Evolutionary conservation across 345 rosid species (phyloP), one percentile per base, ranked within the genome.

Genomic region (Bruguiera gymnorhiza): DNA sequence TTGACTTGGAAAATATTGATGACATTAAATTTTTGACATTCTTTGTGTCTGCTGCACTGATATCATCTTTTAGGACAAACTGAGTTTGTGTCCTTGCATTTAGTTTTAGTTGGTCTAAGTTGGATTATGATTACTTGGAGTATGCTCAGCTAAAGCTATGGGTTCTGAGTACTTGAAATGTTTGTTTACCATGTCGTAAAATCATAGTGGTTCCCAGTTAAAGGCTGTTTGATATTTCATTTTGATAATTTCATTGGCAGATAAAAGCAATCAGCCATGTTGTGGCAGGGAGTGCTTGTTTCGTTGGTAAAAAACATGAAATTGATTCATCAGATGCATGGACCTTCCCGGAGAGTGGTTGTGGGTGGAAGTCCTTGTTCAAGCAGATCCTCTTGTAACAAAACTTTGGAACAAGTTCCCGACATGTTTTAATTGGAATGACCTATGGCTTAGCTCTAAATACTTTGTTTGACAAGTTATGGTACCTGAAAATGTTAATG

Each of bases 211-310:
- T 64, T 58, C 26, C 18, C 32, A 26, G 18, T 54, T 56, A 39
- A 43, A 46, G 48, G 67, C 11, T 34, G 36, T 10, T 39, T 24
- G 36, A 39, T 60, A 15, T 54, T 37, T 63, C 32, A 50, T 71
- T 70, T 63, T 63, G 15, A 54, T 55, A 31, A 54, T 63, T 54
- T 32, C 62, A 5, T 39, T 63, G 16, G 39, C 43, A 30, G 68
- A 63, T 19, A 21, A 37, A 37, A 53, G 54, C 21, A 1, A 34
- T 62, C 60, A 19, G 31, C 6, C 6, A 31, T 55, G 62, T 6
- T 31, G 21, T 21, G 34, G 66, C 48, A 30, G 30, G 34, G 24
- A 2, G 50, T 50, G 31, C 50, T 15, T 61, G 23, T 13, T 50
- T 51, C 60, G 39, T 62, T 21, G 34, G 60, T 30, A 52, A 43